Conservation (phyloP, 2,329 filamentous ascomycete genomes). For the Aaosphaeria pasadenensis region DNA sequence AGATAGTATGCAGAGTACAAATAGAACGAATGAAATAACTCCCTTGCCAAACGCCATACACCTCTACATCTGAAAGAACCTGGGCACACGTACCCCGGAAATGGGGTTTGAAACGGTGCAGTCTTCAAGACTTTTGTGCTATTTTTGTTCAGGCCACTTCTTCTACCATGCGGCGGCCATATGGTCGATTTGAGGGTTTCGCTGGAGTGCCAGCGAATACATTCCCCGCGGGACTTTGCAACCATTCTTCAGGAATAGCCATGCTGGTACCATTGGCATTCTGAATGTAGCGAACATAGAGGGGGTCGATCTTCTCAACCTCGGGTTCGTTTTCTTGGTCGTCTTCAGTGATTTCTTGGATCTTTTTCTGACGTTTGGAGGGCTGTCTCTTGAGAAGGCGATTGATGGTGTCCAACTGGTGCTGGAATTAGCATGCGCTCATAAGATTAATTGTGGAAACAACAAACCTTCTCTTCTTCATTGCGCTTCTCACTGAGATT, state of each 20-base stretch:
- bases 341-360: slow-evolving; percentile 45
- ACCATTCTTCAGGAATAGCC: slow-evolving; percentile 66
- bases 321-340: slow-evolving; percentile 48
- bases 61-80: slow-evolving; percentile 3
- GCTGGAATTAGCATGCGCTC: background rate
- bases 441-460: background rate
- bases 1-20: too few species aligned
- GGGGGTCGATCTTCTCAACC: slow-evolving; percentile 52
- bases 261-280: slow-evolving; percentile 59
- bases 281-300: slow-evolving; percentile 70
- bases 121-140: background rate
- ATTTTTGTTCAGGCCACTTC: slow-evolving; percentile 24
- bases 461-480: slow-evolving; percentile 68
- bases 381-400: slow-evolving; percentile 84
- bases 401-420: slow-evolving; percentile 87
- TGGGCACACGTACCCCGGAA: background rate
- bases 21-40: too few species aligned
- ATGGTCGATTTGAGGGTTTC: slow-evolving; percentile 20
- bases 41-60: slow-evolving; percentile 1
- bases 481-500: slow-evolving; percentile 75
- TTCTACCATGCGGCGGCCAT: slow-evolving; percentile 34
- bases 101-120: background rate
- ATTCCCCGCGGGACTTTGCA: slow-evolving; percentile 60
- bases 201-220: slow-evolving; percentile 48
- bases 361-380: slow-evolving; percentile 58